These are phyloP conservation scores for Ophiostoma populinum DNA, from an alignment of 2,329 filamentous ascomycete genomes.

Conservation along the genomic window DNA sequence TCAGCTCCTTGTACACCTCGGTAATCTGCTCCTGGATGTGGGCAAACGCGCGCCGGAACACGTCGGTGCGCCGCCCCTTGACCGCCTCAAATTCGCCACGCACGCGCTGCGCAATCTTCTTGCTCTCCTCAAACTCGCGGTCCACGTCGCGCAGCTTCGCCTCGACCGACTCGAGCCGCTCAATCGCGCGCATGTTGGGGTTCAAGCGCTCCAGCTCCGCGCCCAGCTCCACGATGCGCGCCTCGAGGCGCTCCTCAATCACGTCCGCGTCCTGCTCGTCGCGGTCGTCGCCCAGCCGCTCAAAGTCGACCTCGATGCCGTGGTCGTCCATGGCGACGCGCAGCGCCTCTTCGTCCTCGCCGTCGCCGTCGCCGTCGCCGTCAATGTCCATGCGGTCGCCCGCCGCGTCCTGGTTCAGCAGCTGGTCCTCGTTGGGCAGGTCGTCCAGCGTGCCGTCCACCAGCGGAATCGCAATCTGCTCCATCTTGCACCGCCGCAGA, in stretches of 20 bases:
- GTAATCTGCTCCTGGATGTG: slow-evolving; percentile 94
- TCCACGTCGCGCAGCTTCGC: slow-evolving; percentile 68
- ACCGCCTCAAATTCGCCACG: slow-evolving; percentile 49
- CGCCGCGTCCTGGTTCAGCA: slow-evolving; percentile 62
- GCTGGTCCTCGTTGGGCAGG: slow-evolving; percentile 70
- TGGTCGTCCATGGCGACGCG: slow-evolving; percentile 65
- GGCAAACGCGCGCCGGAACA: slow-evolving; percentile 88
- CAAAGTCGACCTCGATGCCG: slow-evolving; percentile 80
- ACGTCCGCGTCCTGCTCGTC: slow-evolving; percentile 37
- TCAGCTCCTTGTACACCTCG: slow-evolving; percentile 88
- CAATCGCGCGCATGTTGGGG: slow-evolving; percentile 90
- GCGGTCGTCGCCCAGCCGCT: slow-evolving; percentile 64
- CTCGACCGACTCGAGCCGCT: slow-evolving; percentile 76
- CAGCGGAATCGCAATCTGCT: slow-evolving; percentile 79
- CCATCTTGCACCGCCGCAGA: slow-evolving; percentile 77
- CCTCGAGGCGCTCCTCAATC: slow-evolving; percentile 58
- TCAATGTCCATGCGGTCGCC: slow-evolving; percentile 89
- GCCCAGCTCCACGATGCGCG: slow-evolving; percentile 58
- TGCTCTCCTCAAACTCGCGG: slow-evolving; percentile 75
- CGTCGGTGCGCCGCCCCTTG: slow-evolving; percentile 66
- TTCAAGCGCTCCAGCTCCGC: slow-evolving; percentile 83
- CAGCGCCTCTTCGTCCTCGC: slow-evolving; percentile 42
- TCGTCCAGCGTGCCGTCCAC: slow-evolving; percentile 61
- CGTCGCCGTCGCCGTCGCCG: slow-evolving; percentile 52
- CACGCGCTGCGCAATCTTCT: slow-evolving; percentile 43